Conservation (phyloP, 345 rosid species). For the Arabis hirsuta region DNA sequence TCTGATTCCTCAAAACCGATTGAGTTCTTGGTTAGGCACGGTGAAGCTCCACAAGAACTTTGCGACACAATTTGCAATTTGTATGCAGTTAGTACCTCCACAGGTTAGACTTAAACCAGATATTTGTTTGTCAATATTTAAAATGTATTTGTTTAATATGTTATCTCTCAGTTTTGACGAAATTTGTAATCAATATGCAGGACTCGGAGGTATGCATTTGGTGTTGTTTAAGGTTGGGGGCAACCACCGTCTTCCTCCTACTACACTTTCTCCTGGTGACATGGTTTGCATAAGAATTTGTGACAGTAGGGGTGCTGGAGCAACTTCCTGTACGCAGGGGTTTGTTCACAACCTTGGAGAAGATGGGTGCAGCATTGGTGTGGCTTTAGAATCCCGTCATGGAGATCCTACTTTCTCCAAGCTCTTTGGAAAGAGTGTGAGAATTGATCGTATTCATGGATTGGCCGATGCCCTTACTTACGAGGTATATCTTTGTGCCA, state of each 20-base stretch:
- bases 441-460: conserved; percentile 92
- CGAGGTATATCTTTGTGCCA: conserved; percentile 58
- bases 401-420: conserved; percentile 98
- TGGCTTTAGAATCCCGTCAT: conserved; percentile 93
- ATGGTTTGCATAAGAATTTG: conserved; percentile 95
- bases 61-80: conserved; percentile 97
- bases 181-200: conserved; percentile 49
- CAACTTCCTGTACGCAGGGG: conserved; percentile 87
- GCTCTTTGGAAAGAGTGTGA: conserved; percentile 85
- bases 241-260: conserved; percentile 88
- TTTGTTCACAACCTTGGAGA: conserved; percentile 92
- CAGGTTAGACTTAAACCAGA: conserved; percentile 55
- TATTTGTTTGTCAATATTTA: neutral
- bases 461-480: conserved; percentile 93
- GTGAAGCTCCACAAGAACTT: conserved; percentile 90
- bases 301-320: conserved; percentile 87
- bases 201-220: conserved; percentile 95
- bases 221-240: conserved; percentile 84
- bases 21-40: conserved; percentile 96
- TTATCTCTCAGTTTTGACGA: neutral
- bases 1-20: conserved; percentile 72
- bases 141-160: neutral
- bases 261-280: conserved; percentile 94
- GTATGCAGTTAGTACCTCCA: conserved; percentile 80
- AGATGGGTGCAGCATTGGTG: conserved; percentile 93